These are phyloP conservation scores for Aureobasidium vineae DNA, from an alignment of 2,329 filamentous ascomycete species.

Conservation along the genomic window DNA sequence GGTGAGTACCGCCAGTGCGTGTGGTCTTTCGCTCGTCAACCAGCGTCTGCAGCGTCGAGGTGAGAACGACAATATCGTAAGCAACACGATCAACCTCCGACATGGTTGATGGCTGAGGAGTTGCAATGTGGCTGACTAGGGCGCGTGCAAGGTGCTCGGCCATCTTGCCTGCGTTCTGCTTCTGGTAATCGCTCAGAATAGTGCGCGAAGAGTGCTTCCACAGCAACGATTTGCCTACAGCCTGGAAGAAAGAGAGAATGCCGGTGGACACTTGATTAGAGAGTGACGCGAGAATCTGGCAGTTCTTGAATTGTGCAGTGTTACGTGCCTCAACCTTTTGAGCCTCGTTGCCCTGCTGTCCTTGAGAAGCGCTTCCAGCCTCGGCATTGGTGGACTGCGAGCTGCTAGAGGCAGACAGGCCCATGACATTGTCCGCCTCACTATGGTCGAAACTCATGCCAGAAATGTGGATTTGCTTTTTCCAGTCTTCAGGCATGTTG, in stretches of 20 bases:
- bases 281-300: conserved; percentile 70
- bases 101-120: background rate
- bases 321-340: conserved; percentile 14
- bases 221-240: conserved; percentile 76
- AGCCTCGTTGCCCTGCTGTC: background rate
- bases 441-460: conserved; percentile 41
- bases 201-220: conserved; percentile 55
- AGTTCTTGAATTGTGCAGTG: conserved; percentile 65
- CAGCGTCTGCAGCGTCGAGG: conserved; percentile 73
- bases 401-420: conserved; percentile 27
- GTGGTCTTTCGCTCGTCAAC: conserved; percentile 59
- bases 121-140: conserved; percentile 56
- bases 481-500: conserved; percentile 69
- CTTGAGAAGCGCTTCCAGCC: background rate
- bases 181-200: conserved; percentile 59
- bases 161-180: conserved; percentile 60
- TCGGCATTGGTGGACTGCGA: background rate
- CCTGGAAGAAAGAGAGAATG: conserved; percentile 82
- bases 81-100: conserved; percentile 42
- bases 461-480: conserved; percentile 46
- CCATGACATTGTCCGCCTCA: conserved; percentile 44
- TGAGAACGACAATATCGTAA: conserved; percentile 79
- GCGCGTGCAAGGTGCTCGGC: conserved; percentile 69
- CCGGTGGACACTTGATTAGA: conserved; percentile 75
- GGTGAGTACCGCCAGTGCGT: conserved; percentile 48